Evolutionary conservation across 2,329 filamentous ascomycete species (phyloP), one percentile per base, ranked within the genome.

Genomic region (Nothopassalora personata): DNA sequence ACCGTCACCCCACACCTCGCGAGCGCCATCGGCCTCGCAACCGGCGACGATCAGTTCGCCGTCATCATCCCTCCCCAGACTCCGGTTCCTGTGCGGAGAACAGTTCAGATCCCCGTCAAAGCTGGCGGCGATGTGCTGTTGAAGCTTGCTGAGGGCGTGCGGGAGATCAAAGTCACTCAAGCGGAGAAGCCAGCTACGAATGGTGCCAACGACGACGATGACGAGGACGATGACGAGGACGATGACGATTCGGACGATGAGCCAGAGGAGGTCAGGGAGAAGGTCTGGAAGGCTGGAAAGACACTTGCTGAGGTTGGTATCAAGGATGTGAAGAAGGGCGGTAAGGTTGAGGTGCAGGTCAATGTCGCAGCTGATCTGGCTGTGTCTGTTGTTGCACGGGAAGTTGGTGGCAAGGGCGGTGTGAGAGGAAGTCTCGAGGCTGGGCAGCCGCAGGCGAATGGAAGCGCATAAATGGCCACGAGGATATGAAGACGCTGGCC

Each of bases 111-210:
- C 69, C 74, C 83, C 46, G 87, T 85, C 5, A 86, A 89, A 73
- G 85, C 86, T 49, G 92, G 91, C 62, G 94, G 94, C 55, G 89
- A 96, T 70, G 89, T 97, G 3, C 80, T 97, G 11, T 79, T 99
- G 74, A 90, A 89, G 77, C 83, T 99, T 56, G 90, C 87, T 65
- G 94, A 99, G 80, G 94, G 91, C 67, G 83, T 84, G 67, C 87
- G 90, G 46, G 89, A 96, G 75, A 97, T 97, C 81, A 95, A 96
- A 78, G 86, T 96, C 69, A 93, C 90, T 63, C 91, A 94, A 80
- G 86, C 90, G 36, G 89, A 93, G 78, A 89, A 90, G 76, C 74
- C 79, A 27, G 79, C 81, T 62, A 79, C 78, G 68, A 81, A 83
- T 66, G 82, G 86, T 64, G 80, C 81, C 50, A 82, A 78, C 56